Evolutionary conservation across 768 basidiomycete genomes (phyloP).

Genomic region (Leccinum broughii): DNA sequence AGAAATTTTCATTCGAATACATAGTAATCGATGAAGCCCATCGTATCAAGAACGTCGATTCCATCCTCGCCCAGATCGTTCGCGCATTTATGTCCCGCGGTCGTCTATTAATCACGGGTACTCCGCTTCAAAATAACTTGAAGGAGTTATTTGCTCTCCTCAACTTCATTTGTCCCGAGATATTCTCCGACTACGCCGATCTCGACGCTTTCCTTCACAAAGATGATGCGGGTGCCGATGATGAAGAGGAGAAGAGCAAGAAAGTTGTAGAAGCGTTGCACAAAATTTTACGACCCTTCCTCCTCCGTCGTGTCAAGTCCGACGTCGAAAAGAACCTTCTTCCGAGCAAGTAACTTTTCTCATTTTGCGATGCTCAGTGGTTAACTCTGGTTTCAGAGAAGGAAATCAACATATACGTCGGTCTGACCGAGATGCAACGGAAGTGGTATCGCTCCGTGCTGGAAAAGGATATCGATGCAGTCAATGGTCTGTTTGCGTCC

Average conservation of each 20-base stretch:
- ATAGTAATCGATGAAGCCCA: conserved; percentile 99
- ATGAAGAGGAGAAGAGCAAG: conserved; percentile 82
- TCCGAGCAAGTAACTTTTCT: conserved; percentile 59
- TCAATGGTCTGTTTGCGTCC: conserved; percentile 65
- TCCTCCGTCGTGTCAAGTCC: conserved; percentile 89
- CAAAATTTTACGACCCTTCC: conserved; percentile 94
- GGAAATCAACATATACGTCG: conserved; percentile 98
- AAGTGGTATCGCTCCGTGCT: conserved; percentile 97
- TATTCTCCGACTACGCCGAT: conserved; percentile 89
- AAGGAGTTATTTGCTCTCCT: conserved; percentile 91
- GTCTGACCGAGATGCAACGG: conserved; percentile 94
- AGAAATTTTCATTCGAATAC: conserved; percentile 96
- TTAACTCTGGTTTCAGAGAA: conserved; percentile 59
- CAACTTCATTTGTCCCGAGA: conserved; percentile 97
- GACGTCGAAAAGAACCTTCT: conserved; percentile 92
- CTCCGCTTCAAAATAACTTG: conserved; percentile 94
- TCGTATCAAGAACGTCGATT: conserved; percentile 98
- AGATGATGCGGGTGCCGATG: conserved; percentile 65
- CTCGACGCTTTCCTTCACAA: conserved; percentile 94
- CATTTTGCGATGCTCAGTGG: background rate
- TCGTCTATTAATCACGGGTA: conserved; percentile 92
- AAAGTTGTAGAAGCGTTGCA: conserved; percentile 96
- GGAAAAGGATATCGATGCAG: conserved; percentile 98
- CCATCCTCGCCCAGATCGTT: conserved; percentile 92
- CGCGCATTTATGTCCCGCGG: conserved; percentile 87